phyloP scores from a whole-genome alignment of 106 monocot species.

The Gastrodia elata region DNA sequence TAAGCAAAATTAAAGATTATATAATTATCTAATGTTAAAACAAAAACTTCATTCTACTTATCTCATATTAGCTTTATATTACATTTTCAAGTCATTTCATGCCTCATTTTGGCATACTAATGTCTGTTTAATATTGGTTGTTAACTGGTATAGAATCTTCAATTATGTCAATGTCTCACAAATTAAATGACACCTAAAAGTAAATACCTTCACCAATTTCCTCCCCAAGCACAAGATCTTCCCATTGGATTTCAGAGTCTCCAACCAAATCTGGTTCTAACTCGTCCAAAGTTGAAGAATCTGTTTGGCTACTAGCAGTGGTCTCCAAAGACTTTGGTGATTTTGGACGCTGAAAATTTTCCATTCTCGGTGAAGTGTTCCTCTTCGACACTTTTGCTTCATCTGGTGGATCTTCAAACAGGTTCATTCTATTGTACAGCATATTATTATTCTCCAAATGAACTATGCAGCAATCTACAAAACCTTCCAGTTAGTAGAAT shows the following conservation, averaged over 20 bases:
- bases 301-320: conserved; percentile 8
- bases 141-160: too few relatives aligned
- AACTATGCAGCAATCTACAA: conserved; percentile 6
- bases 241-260: conserved; percentile 24
- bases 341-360: not conserved
- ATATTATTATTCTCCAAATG: not conserved
- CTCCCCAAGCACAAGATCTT: conserved; percentile 24
- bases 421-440: not conserved
- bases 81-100: too few relatives aligned
- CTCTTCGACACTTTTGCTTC: conserved; percentile 10
- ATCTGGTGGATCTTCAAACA: not conserved
- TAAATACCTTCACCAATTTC: conserved; percentile 29
- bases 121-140: too few relatives aligned
- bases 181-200: not conserved
- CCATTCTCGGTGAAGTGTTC: conserved; percentile 3
- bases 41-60: too few relatives aligned
- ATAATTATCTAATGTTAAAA: too few relatives aligned
- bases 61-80: too few relatives aligned
- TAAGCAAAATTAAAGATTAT: too few relatives aligned
- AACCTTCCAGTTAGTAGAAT: conserved; percentile 7
- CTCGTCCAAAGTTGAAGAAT: conserved; percentile 8
- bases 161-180: not conserved
- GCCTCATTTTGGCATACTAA: too few relatives aligned
- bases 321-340: conserved; percentile 4
- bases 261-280: conserved; percentile 9